phyloP scores from a whole-genome alignment of 331 rosid species.

The Acacia pycnantha region DNA sequence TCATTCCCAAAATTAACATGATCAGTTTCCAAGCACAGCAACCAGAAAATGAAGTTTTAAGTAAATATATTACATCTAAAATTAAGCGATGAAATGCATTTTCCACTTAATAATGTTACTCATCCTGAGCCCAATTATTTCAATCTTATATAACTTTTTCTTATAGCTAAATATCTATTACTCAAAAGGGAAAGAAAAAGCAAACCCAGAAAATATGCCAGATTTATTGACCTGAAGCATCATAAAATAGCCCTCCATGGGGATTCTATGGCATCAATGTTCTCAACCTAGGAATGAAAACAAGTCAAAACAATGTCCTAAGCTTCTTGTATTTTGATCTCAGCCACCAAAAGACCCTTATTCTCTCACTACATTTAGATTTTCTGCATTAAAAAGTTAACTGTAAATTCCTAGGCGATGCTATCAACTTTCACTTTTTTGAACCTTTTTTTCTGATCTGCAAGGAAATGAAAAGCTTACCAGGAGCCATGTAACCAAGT shows the following conservation, averaged over 20 bases:
- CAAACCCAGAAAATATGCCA: not conserved
- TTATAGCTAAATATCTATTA: not conserved
- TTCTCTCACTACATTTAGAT: not conserved
- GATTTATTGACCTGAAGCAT: not conserved
- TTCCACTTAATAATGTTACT: not conserved
- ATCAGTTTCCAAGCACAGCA: constrained; percentile 28
- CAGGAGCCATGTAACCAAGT: constrained; percentile 92
- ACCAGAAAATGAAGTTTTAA: not conserved
- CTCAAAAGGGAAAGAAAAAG: not conserved
- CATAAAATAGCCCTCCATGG: not conserved
- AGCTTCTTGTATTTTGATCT: not conserved
- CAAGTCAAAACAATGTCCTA: not conserved
- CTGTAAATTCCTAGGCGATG: not conserved
- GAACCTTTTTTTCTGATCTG: not conserved
- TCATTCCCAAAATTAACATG: constrained; percentile 29
- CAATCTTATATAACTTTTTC: not conserved
- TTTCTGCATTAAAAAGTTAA: not conserved
- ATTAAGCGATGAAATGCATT: not conserved
- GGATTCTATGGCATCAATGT: not conserved
- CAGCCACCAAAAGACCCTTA: not conserved
- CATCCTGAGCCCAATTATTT: not conserved
- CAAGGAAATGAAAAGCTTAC: constrained; percentile 43
- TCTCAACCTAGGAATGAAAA: not conserved
- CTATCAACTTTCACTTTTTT: not conserved
- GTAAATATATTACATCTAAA: too few relatives aligned